Evolutionary conservation across 495 filamentous ascomycete genomes (phyloP).

Genomic region (Penicillium angulare): DNA sequence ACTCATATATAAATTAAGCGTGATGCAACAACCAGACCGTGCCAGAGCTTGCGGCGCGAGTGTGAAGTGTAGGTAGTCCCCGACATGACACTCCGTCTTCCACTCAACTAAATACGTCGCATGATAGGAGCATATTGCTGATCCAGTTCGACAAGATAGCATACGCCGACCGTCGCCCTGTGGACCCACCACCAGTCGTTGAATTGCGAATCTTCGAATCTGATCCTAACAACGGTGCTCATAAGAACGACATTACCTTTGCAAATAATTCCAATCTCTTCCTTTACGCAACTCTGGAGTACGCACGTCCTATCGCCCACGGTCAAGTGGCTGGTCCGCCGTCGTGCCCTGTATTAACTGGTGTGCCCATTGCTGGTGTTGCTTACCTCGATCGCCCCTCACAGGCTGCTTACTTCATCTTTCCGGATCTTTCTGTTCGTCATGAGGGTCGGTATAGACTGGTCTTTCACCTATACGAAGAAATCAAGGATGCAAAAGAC

Average conservation of each 20-base stretch:
- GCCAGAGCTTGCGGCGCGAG: slow-evolving; percentile 94
- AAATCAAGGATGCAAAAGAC: slow-evolving; percentile 77
- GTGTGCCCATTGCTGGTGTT: slow-evolving; percentile 94
- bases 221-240: slow-evolving; percentile 50
- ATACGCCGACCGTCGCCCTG: slow-evolving; percentile 91
- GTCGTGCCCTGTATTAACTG: slow-evolving; percentile 82
- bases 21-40: slow-evolving; percentile 92
- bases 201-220: slow-evolving; percentile 85
- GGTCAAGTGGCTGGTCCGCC: slow-evolving; percentile 67
- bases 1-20: slow-evolving; percentile 77
- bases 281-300: slow-evolving; percentile 88
- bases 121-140: too few relatives aligned
- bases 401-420: slow-evolving; percentile 96
- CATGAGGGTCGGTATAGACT: slow-evolving; percentile 91
- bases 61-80: slow-evolving; percentile 73
- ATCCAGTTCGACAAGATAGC: slow-evolving; percentile 55
- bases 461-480: slow-evolving; percentile 90
- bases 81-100: slow-evolving; percentile 7
- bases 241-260: slow-evolving; percentile 78
- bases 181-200: slow-evolving; percentile 94
- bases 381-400: slow-evolving; percentile 90
- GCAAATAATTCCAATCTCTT: slow-evolving; percentile 97
- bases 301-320: slow-evolving; percentile 81
- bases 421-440: slow-evolving; percentile 93
- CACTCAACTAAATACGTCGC: too few relatives aligned